Conservation (phyloP, 2,329 filamentous ascomycete genomes). For the Neofusicoccum cordaticola region DNA sequence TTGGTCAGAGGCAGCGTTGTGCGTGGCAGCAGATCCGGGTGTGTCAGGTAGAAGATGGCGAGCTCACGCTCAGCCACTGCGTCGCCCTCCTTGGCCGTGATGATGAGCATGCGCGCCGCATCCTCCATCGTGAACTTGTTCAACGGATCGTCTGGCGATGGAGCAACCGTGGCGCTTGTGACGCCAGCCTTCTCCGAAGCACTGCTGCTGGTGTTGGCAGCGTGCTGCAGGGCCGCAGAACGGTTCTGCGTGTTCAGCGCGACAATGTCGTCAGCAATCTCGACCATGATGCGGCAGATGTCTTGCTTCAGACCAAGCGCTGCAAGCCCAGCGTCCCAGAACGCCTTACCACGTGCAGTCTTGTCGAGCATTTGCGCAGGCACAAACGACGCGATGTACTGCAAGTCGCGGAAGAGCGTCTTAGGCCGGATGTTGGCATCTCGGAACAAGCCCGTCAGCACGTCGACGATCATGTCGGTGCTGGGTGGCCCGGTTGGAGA, state of each 20-base stretch:
- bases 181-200: constrained; percentile 14
- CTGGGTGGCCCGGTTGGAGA: constrained; percentile 39
- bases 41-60: constrained; percentile 87
- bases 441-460: constrained; percentile 44
- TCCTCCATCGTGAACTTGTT: constrained; percentile 71
- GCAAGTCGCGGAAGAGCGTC: constrained; percentile 49
- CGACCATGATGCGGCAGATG: constrained; percentile 79
- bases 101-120: constrained; percentile 84
- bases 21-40: constrained; percentile 77
- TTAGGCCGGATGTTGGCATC: constrained; percentile 45
- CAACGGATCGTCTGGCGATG: constrained; percentile 37
- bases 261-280: constrained; percentile 68
- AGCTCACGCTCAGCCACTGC: constrained; percentile 88
- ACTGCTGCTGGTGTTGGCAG: constrained; percentile 19
- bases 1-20: constrained; percentile 81
- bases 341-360: constrained; percentile 67
- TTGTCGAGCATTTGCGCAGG: constrained; percentile 57
- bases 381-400: constrained; percentile 60
- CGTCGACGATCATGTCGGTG: constrained; percentile 44
- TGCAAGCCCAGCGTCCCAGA: constrained; percentile 85
- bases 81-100: constrained; percentile 89
- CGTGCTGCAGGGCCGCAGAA: constrained; percentile 31
- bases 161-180: constrained; percentile 22
- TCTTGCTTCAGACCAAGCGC: constrained; percentile 87
- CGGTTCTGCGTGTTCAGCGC: constrained; percentile 67